Evolutionary conservation across 108 stramenopile species (phyloP).

Genomic region (Asterionellopsis glacialis): DNA sequence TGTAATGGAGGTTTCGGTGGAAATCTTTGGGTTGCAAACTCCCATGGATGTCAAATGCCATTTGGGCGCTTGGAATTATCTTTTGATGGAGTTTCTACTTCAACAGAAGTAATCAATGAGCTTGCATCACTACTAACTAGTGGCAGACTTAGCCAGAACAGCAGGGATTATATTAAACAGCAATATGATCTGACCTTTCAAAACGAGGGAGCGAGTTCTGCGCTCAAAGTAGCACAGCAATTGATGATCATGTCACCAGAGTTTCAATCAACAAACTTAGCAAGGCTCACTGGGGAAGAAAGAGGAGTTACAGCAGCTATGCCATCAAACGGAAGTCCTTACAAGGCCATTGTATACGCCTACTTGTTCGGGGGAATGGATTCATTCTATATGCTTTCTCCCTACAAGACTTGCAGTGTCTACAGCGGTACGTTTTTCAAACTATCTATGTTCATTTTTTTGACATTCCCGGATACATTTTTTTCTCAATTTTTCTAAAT

Average conservation of each 20-base stretch:
- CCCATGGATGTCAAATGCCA: neutral
- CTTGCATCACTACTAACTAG: conserved; percentile 48
- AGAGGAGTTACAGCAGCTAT: neutral
- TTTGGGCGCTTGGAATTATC: neutral
- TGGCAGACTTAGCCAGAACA: conserved; percentile 41
- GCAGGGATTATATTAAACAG: conserved; percentile 6
- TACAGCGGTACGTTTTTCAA: conserved; percentile 5
- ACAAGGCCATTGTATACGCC: conserved; percentile 64
- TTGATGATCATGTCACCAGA: conserved; percentile 40
- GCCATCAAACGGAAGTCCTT: conserved; percentile 16
- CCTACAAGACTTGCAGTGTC: conserved; percentile 22
- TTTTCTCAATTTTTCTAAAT: no score
- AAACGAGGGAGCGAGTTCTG: neutral
- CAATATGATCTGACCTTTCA: neutral
- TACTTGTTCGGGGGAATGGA: conserved; percentile 52
- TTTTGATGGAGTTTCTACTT: no score
- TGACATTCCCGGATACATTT: no score
- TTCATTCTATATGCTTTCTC: conserved; percentile 54
- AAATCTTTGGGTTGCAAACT: neutral
- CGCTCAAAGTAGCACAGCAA: conserved; percentile 6
- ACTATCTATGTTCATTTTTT: no score
- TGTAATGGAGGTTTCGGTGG: conserved; percentile 38
- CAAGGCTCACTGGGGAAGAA: conserved; percentile 3
- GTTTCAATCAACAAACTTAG: conserved; percentile 52
- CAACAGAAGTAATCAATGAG: conserved; percentile 29